Evolutionary conservation across 1,284 basidiomycete species (phyloP), one percentile per base, ranked within the genome.

Genomic region (Dichomitus squalens): DNA sequence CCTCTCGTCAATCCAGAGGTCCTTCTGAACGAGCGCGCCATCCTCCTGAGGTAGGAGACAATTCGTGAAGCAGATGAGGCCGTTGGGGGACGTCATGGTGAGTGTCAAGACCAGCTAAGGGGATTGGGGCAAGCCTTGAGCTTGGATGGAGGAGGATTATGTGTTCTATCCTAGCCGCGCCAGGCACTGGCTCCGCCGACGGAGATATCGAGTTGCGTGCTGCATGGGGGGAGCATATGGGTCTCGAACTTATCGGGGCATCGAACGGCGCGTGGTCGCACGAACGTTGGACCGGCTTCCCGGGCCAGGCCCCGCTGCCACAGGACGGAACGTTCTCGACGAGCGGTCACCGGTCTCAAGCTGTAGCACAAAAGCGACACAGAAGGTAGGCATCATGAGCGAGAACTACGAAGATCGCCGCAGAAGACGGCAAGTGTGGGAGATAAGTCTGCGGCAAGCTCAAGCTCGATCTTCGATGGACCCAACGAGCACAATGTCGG

Each of bases 1-100:
- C 8, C 76, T 75, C 68, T 89, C 82, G 68, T 92, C 89, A 52
- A 92, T 82, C 90, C 90, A 92, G 18, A 92, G 75, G 67, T 92
- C 90, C 64, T 83, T 81, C 69, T 85, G 75, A 27, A 86, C 69
- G 27, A 92, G 75, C 43, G 78, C 83, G 21, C 92, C 92, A 67
- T 93, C 89, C 68, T 93, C 88, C 58, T 80, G 82, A 2, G 88
- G 85, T 34, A 93, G 76, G 55, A 88, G 73, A 66, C 92, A 92
- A 72, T 94, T 93, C 21, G 92, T 94, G 73, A 94, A 93, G 73
- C 92, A 91, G 53, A 93, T 74, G 21, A 93, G 76, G 44, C 82
- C 83, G 71, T 91, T 90, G 8, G 77, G 52, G 41, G 81, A 76
- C 55, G 67, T 59, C 75, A 76, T 76, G 41, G 53, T 34, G 36